Evolutionary conservation across 306 rosid species (phyloP), one percentile per base, ranked within the genome.

Genomic region (Begonia masoniana): DNA sequence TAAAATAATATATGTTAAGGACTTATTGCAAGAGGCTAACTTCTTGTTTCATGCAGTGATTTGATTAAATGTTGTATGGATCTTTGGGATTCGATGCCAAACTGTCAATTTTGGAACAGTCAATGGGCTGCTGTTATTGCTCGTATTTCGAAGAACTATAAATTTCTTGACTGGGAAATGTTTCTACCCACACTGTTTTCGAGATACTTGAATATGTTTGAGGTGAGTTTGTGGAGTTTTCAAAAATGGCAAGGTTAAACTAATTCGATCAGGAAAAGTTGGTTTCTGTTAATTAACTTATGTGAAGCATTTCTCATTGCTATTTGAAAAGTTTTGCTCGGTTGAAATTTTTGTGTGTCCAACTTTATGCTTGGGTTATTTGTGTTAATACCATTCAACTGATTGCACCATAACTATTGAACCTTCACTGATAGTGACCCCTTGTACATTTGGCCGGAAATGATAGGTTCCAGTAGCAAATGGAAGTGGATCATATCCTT

Each of bases 21-120:
- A 59, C 41, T 47, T 68, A 16, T 64, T 47, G 13, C 21, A 61
- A 56, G 47, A 71, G 51, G 54, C 55, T 68, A 52, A 59, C 43
- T 61, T 55, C 47, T 71, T 71, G 75, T 54, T 57, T 31, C 47
- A 57, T 65, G 50, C 74, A 92, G 99, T 61, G 82, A 74, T 62
- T 86, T 88, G 94, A 70, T 83, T 60, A 68, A 69, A 63, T 91
- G 84, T 63, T 86, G 87, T 61, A 54, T 83, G 45, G 63, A 68
- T 61, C 63, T 77, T 58, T 92, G 99, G 99, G 88, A 83, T 60
- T 83, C 94, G n/a, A 81, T 83, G 62, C 99, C 99, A 19, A 86
- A 81, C 68, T 92, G 99, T 72, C 99, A 81, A 72, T 92, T 92
- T 73, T 92, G 96, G 99, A 92, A 92, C 73, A 78, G 81, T 74